These are phyloP conservation scores for Rhizopogon vesiculosus DNA, from an alignment of 768 basidiomycete genomes.

Conservation along the genomic window DNA sequence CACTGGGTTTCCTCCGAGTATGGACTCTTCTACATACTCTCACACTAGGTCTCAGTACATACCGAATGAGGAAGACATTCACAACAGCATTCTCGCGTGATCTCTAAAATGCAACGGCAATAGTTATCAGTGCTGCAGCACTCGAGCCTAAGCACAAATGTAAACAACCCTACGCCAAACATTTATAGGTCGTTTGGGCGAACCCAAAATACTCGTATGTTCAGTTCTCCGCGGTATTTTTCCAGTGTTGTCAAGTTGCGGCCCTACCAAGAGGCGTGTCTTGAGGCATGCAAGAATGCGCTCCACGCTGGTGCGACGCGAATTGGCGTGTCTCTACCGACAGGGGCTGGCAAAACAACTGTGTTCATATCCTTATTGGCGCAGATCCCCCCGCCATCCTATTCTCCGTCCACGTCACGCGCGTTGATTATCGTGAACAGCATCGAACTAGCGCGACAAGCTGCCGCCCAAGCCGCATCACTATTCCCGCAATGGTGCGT, in stretches of 20 bases:
- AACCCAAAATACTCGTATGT: not conserved
- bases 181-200: not conserved
- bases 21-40: constrained; percentile 18
- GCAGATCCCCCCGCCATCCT: constrained; percentile 44
- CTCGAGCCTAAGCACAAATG: not conserved
- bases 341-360: constrained; percentile 86
- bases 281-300: constrained; percentile 72
- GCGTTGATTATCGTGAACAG: constrained; percentile 87
- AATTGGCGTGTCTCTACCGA: constrained; percentile 81
- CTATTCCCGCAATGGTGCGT: constrained; percentile 73
- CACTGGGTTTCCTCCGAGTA: constrained; percentile 14
- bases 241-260: constrained; percentile 38
- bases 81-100: not conserved
- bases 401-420: constrained; percentile 41
- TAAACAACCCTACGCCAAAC: not conserved
- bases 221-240: constrained; percentile 4
- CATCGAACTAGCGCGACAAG: constrained; percentile 85
- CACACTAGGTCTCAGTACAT: constrained; percentile 11
- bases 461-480: constrained; percentile 63
- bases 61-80: constrained; percentile 12
- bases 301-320: constrained; percentile 62
- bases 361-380: constrained; percentile 84
- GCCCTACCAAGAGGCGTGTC: constrained; percentile 86
- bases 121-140: too few species aligned
- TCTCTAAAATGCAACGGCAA: not conserved